Conservation (phyloP, 352 stramenopile genomes). For the Phytophthora tubulina region DNA sequence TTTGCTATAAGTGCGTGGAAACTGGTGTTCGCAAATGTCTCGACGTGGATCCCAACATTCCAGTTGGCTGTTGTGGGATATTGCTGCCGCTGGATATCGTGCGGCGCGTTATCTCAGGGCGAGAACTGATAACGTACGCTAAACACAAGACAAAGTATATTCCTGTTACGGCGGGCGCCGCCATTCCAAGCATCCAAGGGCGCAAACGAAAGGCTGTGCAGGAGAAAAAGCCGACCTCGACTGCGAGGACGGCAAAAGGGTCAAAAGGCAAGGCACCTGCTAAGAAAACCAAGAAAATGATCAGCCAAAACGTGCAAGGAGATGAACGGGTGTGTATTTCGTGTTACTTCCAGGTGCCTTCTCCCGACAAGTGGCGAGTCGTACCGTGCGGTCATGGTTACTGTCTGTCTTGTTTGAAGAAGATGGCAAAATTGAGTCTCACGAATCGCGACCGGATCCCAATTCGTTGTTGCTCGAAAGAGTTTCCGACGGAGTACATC, state of each 20-base stretch:
- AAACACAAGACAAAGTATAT: constrained; percentile 36
- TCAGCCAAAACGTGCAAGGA: constrained; percentile 4
- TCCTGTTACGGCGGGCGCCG: neutral
- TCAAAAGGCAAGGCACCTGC: constrained; percentile 23
- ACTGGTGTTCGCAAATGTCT: constrained; percentile 40
- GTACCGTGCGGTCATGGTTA: constrained; percentile 53
- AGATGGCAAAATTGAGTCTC: constrained; percentile 49
- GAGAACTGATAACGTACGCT: constrained; percentile 47
- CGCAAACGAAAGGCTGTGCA: constrained; percentile 32
- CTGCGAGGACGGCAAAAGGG: constrained; percentile 1
- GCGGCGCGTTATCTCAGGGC: constrained; percentile 28
- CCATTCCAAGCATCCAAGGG: constrained; percentile 3
- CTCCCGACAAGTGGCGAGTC: constrained; percentile 13
- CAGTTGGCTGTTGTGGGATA: constrained; percentile 49
- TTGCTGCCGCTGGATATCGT: constrained; percentile 50
- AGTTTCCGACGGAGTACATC: constrained; percentile 53
- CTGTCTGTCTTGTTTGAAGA: constrained; percentile 47
- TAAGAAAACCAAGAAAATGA: constrained; percentile 5
- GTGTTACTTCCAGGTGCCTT: constrained; percentile 30
- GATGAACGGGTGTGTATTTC: constrained; percentile 33
- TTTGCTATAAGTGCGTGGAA: constrained; percentile 52
- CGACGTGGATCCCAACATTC: constrained; percentile 33
- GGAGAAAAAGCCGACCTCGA: neutral
- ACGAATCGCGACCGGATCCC: constrained; percentile 40
- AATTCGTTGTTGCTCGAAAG: constrained; percentile 52